Evolutionary conservation across 345 rosid genomes (phyloP).

Genomic region (Pistacia vera): DNA sequence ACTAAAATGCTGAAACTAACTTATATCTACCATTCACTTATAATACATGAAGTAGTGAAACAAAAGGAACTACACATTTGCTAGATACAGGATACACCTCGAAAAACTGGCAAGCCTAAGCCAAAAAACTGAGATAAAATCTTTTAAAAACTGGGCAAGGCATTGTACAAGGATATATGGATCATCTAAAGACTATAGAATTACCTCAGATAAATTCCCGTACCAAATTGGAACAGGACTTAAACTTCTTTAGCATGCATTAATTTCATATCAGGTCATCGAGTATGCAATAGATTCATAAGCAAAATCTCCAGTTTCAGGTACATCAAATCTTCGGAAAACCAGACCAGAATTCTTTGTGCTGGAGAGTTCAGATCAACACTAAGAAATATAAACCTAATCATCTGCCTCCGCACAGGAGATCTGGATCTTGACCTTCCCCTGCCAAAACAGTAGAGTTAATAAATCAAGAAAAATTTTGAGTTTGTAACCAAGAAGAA

Average conservation of each 20-base stretch:
- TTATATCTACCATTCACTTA: neutral
- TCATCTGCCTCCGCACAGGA: constrained; percentile 62
- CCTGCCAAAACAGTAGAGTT: constrained; percentile 40
- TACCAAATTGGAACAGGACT: neutral
- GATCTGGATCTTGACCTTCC: constrained; percentile 82
- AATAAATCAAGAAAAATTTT: constrained; percentile 6
- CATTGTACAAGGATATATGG: neutral
- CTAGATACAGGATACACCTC: neutral
- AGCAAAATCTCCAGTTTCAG: constrained; percentile 8
- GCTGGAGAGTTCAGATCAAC: neutral
- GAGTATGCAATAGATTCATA: neutral
- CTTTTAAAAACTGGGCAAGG: neutral
- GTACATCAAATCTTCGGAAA: neutral
- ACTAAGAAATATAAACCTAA: neutral
- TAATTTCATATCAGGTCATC: neutral
- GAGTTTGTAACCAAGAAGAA: neutral
- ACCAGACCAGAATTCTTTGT: neutral
- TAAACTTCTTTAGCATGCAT: neutral
- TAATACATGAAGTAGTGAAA: neutral
- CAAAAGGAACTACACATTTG: neutral
- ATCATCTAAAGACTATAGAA: neutral
- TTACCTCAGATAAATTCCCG: neutral
- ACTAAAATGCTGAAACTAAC: neutral
- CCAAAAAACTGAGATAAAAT: constrained; percentile 5
- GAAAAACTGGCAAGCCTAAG: neutral